Base-by-base conservation (phyloP, 306 rosid genomes). In the Castanea mollissima region DNA sequence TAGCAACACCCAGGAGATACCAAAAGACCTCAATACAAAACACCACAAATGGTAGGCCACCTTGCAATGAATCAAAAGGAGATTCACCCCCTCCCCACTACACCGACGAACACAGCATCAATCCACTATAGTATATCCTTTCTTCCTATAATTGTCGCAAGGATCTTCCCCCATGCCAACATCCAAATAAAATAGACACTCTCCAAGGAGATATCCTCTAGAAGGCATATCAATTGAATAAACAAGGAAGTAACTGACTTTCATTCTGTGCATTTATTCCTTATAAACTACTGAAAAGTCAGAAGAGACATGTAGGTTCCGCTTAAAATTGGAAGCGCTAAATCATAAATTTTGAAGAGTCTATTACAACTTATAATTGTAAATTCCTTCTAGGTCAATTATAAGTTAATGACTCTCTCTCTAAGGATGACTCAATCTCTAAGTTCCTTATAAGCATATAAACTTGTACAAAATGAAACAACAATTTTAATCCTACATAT, bases 401-500 rank as follows among this genome's bases (percentile, higher is more conserved):
- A 63, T 25, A 29, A 32, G 38, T 27, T 63, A 25, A 23, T 60
- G 67, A 63, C n/a, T 27, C 38, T 25, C 29, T 62, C 10, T 63
- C n/a, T 27, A 59, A 10, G 27, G 23, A 11, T 59, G 65, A 9
- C 25, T 59, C 3, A 7, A 59, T 4, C 15, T 59, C 65, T 59
- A 23, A 4, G 65, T 11, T 23, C 23, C 16, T 21, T 59, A 21
- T 59, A 23, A 14, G 15, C 32, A 59, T 49, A 7, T 7, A 15
- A 15, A 29, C 41, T 29, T 29, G 69, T 27, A 63, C 19, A 10
- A 63, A 27, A 29, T 63, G 69, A 27, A 63, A 63, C 2, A 10
- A 14, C 38, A 55, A 59, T 75, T 49, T 69, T 62, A 62, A 35
- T 62, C 68, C 73, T 83, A 19, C 19, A 27, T 49, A 51, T 52